These are phyloP conservation scores for Plantago elongata DNA, from an alignment of 257 asterid species.

Conservation along the genomic window DNA sequence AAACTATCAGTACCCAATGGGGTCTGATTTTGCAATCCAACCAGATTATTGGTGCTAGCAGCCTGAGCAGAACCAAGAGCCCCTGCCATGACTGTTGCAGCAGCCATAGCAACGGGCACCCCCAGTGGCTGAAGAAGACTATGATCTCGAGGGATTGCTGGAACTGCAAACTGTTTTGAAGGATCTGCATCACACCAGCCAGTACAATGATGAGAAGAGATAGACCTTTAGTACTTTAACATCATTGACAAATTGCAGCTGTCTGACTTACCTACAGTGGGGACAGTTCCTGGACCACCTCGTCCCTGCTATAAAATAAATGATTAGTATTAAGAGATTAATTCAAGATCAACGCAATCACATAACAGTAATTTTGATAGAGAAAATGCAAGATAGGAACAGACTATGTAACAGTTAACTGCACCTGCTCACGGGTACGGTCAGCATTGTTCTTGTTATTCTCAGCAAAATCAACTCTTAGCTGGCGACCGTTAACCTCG, in stretches of 20 bases:
- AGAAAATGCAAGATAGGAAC: too few relatives aligned
- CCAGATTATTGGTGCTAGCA: constrained; percentile 38
- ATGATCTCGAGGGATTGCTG: constrained; percentile 47
- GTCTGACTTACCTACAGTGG: constrained; percentile 53
- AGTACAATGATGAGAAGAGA: neutral
- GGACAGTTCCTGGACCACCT: constrained; percentile 74
- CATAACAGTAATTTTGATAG: too few relatives aligned
- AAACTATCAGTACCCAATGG: constrained; percentile 59
- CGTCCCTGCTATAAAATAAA: constrained; percentile 69
- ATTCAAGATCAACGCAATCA: too few relatives aligned
- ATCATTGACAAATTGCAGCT: constrained; percentile 4
- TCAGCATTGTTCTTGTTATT: constrained; percentile 74
- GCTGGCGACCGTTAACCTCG: constrained; percentile 88
- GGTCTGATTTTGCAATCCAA: constrained; percentile 34
- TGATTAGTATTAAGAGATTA: neutral
- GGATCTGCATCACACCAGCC: constrained; percentile 39
- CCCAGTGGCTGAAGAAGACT: constrained; percentile 74
- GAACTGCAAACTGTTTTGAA: constrained; percentile 57
- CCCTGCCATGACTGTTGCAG: constrained; percentile 87
- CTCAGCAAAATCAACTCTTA: constrained; percentile 95
- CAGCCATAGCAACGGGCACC: constrained; percentile 66
- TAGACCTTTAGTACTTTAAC: too few relatives aligned
- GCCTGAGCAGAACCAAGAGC: constrained; percentile 76
- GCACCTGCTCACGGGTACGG: constrained; percentile 66
- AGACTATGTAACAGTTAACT: too few relatives aligned